phyloP scores from a whole-genome alignment of 73 alveolate genomes.

The Paramecium sonneborni region DNA sequence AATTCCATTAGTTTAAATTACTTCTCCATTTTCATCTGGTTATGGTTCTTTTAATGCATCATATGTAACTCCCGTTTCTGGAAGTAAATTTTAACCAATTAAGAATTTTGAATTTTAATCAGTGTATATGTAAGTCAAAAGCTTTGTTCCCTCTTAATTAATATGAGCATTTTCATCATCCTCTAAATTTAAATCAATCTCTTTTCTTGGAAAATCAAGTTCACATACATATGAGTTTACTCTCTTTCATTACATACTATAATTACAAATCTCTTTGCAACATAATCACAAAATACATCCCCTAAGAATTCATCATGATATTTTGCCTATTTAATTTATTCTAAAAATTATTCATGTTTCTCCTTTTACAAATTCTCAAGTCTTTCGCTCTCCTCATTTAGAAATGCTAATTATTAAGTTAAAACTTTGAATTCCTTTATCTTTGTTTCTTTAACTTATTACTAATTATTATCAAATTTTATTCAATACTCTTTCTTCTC shows the following conservation, averaged over 20 bases:
- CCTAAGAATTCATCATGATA: conserved; percentile 64
- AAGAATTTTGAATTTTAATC: conserved; percentile 71
- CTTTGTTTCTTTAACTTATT: conserved; percentile 67
- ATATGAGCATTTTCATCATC: conserved; percentile 95
- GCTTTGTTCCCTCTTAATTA: conserved; percentile 81
- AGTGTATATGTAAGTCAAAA: conserved; percentile 80
- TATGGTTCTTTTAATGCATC: conserved; percentile 76
- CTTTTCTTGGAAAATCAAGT: conserved; percentile 58
- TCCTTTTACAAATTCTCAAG: conserved; percentile 34
- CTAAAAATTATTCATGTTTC: conserved; percentile 54
- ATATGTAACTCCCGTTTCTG: conserved; percentile 88
- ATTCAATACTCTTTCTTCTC: conserved; percentile 38
- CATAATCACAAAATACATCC: conserved; percentile 11
- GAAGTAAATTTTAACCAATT: conserved; percentile 69
- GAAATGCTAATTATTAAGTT: conserved; percentile 37
- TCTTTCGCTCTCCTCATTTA: conserved; percentile 56
- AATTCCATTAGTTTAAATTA: conserved; percentile 66
- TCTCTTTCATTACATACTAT: conserved; percentile 64
- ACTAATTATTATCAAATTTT: conserved; percentile 35
- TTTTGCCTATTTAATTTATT: conserved; percentile 55
- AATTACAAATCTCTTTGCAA: neutral
- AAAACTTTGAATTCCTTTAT: conserved; percentile 66
- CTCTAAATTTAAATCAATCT: conserved; percentile 67
- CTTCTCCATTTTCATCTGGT: conserved; percentile 71
- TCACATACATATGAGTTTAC: conserved; percentile 83